A percentile compares a stretch with the other conserved stretches of the same genome.
These are phyloP conservation scores for button mushroom (Agaricus bisporus) DNA, from an alignment of 768 basidiomycete species.

Conservation along the genomic window DNA sequence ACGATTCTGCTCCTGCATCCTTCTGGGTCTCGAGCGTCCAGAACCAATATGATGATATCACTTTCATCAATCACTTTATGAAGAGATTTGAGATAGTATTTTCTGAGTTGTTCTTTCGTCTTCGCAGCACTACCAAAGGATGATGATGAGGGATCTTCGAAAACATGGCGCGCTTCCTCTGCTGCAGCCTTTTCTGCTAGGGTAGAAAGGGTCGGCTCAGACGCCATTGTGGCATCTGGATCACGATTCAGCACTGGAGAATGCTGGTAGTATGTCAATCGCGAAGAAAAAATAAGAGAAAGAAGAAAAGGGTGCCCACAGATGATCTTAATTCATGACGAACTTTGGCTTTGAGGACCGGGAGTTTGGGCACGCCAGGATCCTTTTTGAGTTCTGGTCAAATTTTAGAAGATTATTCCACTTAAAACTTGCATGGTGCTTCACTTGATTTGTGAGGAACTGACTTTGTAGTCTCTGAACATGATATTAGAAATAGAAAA, in stretches of 20 bases:
- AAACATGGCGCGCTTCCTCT: slow-evolving; percentile 15
- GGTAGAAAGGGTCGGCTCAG: slow-evolving; percentile 63
- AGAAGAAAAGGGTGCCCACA: slow-evolving; percentile 21
- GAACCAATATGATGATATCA: slow-evolving; percentile 83
- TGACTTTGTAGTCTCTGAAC: slow-evolving; percentile 31
- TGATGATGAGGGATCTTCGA: slow-evolving; percentile 29
- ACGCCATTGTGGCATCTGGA: slow-evolving; percentile 64
- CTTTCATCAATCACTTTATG: slow-evolving; percentile 92
- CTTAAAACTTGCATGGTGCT: slow-evolving; percentile 11
- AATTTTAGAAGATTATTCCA: background rate
- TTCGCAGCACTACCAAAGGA: slow-evolving; percentile 23
- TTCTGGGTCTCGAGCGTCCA: slow-evolving; percentile 94
- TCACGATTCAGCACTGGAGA: slow-evolving; percentile 29
- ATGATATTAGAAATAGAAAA: background rate
- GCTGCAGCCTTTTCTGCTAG: slow-evolving; percentile 46
- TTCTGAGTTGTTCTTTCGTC: slow-evolving; percentile 65
- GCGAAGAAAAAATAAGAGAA: background rate
- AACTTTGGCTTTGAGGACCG: slow-evolving; percentile 55
- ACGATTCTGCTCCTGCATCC: slow-evolving; percentile 89
- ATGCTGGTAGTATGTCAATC: slow-evolving; percentile 13
- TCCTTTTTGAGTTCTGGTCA: slow-evolving; percentile 80
- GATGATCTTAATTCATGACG: slow-evolving; percentile 43
- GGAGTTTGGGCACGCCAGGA: slow-evolving; percentile 80
- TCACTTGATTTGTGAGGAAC: slow-evolving; percentile 37
- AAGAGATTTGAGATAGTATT: slow-evolving; percentile 71